Percentiles rank a stretch among this genome's conserved stretches.
Evolutionary conservation across 768 basidiomycete genomes (phyloP).

Genomic region (Naganishia vishniacii): DNA sequence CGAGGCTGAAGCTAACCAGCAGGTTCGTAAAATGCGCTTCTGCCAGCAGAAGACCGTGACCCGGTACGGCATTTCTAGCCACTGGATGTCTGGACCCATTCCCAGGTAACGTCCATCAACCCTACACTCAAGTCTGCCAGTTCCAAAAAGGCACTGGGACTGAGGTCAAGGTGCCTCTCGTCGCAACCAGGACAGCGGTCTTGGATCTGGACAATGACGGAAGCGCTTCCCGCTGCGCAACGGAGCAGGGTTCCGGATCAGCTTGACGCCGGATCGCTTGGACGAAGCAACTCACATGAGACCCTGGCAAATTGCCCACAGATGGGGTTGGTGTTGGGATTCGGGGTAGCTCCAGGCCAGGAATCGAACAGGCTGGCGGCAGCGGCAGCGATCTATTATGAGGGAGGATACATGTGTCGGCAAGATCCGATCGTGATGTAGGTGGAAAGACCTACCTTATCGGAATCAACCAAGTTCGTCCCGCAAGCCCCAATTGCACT

Average conservation of each 20-base stretch:
- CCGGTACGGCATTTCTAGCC: not conserved
- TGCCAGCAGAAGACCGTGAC: not conserved
- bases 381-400: slow-evolving; percentile 52
- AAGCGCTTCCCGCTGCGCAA: slow-evolving; percentile 54
- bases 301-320: slow-evolving; percentile 55
- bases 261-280: not conserved
- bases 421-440: not conserved
- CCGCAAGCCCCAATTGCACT: slow-evolving; percentile 20
- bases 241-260: slow-evolving; percentile 11
- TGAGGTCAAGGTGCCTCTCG: slow-evolving; percentile 29
- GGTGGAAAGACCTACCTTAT: slow-evolving; percentile 2
- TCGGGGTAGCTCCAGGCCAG: slow-evolving; percentile 54
- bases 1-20: not conserved
- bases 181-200: slow-evolving; percentile 64
- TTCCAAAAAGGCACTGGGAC: slow-evolving; percentile 23
- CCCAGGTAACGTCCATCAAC: slow-evolving; percentile 28
- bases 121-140: slow-evolving; percentile 30
- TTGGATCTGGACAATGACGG: slow-evolving; percentile 54
- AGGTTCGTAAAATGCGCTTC: not conserved
- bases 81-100: slow-evolving; percentile 25
- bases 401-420: not conserved
- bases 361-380: slow-evolving; percentile 57
- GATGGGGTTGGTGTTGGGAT: slow-evolving; percentile 73
- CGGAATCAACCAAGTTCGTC: slow-evolving; percentile 20
- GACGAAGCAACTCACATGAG: slow-evolving; percentile 38